Evolutionary conservation across 768 basidiomycete genomes (phyloP).

Genomic region (Boletus insuetus): DNA sequence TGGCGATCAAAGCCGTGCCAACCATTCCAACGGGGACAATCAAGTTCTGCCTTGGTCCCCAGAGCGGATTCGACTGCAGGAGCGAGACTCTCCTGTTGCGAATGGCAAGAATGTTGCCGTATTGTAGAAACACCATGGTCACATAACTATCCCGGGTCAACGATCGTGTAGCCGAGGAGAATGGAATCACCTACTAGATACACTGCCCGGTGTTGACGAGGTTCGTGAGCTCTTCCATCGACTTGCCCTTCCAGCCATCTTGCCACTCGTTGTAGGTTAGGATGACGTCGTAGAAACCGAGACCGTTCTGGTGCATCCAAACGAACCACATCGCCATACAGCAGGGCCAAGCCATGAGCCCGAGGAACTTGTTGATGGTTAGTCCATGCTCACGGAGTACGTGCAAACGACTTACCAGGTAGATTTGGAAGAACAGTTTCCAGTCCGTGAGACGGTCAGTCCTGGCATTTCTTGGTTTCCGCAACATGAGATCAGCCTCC

Average conservation of each 20-base stretch:
- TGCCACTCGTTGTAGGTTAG: slow-evolving; percentile 41
- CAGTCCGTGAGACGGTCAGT: slow-evolving; percentile 50
- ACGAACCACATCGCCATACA: slow-evolving; percentile 43
- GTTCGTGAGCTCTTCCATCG: slow-evolving; percentile 26
- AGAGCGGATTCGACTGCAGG: slow-evolving; percentile 42
- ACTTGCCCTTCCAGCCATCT: slow-evolving; percentile 35
- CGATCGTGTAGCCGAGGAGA: neutral
- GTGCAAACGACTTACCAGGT: slow-evolving; percentile 34
- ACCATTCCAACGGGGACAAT: slow-evolving; percentile 38
- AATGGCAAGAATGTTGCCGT: slow-evolving; percentile 40
- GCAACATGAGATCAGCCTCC: slow-evolving; percentile 47
- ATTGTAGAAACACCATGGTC: slow-evolving; percentile 48
- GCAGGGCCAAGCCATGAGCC: slow-evolving; percentile 46
- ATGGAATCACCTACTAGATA: slow-evolving; percentile 37
- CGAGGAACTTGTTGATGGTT: slow-evolving; percentile 35
- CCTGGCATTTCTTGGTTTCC: slow-evolving; percentile 48
- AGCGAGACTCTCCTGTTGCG: slow-evolving; percentile 46
- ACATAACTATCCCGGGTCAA: slow-evolving; percentile 36
- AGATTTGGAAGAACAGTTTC: slow-evolving; percentile 48
- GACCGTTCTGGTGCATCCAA: slow-evolving; percentile 38
- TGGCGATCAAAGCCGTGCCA: slow-evolving; percentile 41
- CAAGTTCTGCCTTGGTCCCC: slow-evolving; percentile 46
- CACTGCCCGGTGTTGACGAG: slow-evolving; percentile 45
- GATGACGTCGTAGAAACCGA: slow-evolving; percentile 38
- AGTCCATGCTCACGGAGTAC: neutral